phyloP scores from a whole-genome alignment of 106 monocot species.

The Gastrodia elata region DNA sequence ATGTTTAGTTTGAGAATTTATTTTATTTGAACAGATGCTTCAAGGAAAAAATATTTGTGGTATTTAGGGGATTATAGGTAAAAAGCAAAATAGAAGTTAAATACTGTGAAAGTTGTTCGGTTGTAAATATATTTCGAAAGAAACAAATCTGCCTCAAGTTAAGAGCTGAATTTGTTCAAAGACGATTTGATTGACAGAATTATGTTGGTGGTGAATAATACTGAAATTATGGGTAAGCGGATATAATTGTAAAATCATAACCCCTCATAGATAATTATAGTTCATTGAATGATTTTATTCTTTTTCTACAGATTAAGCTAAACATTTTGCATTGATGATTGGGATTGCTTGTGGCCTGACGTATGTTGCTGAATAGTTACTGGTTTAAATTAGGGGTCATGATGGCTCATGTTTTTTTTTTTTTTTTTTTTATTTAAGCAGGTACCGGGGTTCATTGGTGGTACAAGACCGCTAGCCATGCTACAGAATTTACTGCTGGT shows the following conservation, averaged over 20 bases:
- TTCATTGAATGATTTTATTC: neutral
- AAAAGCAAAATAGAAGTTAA: neutral
- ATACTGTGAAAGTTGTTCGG: neutral
- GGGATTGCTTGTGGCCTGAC: neutral
- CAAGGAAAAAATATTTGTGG: neutral
- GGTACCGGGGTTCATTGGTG: conserved; percentile 94
- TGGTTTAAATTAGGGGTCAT: neutral
- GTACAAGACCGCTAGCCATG: conserved; percentile 98
- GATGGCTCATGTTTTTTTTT: neutral
- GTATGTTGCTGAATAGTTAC: neutral
- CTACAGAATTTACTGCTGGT: conserved; percentile 87
- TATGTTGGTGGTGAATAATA: neutral
- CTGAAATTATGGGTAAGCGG: neutral
- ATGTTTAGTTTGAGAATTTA: neutral
- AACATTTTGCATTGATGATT: neutral
- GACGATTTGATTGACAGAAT: neutral
- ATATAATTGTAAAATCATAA: neutral
- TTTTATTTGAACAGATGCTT: neutral
- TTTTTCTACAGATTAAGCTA: neutral
- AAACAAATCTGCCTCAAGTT: neutral
- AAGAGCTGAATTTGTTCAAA: neutral
- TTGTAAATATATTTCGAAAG: neutral
- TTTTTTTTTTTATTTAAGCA: too few species aligned
- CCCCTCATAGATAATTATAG: neutral
- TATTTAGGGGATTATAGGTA: neutral